Conservation (phyloP, 192 early-diverging fungal genomes). For the Coemansia sp. region DNA sequence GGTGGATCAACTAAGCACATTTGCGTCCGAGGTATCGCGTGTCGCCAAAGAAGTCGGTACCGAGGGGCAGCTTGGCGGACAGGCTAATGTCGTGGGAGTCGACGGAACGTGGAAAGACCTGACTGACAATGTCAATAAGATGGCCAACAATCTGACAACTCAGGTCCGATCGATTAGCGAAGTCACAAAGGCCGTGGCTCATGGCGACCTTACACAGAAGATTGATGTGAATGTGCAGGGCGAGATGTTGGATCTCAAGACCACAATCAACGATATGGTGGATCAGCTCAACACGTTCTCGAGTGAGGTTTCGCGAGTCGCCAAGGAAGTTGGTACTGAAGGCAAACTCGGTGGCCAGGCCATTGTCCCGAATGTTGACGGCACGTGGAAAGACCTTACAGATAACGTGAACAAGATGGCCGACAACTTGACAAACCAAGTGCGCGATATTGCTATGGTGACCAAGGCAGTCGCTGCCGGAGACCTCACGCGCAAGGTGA, state of each 20-base stretch:
- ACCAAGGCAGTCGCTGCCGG: slow-evolving; percentile 17
- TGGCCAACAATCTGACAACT: slow-evolving; percentile 61
- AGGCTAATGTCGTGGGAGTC: slow-evolving; percentile 60
- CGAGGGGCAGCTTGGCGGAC: slow-evolving; percentile 67
- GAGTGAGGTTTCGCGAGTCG: slow-evolving; percentile 49
- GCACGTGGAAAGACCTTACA: slow-evolving; percentile 8
- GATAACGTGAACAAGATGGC: slow-evolving; percentile 14
- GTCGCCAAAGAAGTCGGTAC: slow-evolving; percentile 70
- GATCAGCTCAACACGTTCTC: slow-evolving; percentile 35
- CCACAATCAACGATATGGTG: slow-evolving; percentile 59
- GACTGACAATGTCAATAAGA: slow-evolving; percentile 61
- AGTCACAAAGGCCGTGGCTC: slow-evolving; percentile 63
- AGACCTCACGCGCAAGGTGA: slow-evolving; percentile 33
- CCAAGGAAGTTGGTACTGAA: slow-evolving; percentile 17
- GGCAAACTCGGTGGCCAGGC: slow-evolving; percentile 12
- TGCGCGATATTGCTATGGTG: slow-evolving; percentile 59
- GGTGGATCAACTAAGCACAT: slow-evolving; percentile 51
- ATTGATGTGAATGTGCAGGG: slow-evolving; percentile 52
- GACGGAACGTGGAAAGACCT: slow-evolving; percentile 58
- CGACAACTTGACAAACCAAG: slow-evolving; percentile 3
- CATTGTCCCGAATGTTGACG: not conserved
- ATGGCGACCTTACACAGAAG: slow-evolving; percentile 56
- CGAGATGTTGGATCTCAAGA: slow-evolving; percentile 65
- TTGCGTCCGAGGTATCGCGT: slow-evolving; percentile 63
- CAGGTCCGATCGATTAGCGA: slow-evolving; percentile 60